Evolutionary conservation across 106 monocot species (phyloP).

Genomic region (Phalaenopsis equestris): DNA sequence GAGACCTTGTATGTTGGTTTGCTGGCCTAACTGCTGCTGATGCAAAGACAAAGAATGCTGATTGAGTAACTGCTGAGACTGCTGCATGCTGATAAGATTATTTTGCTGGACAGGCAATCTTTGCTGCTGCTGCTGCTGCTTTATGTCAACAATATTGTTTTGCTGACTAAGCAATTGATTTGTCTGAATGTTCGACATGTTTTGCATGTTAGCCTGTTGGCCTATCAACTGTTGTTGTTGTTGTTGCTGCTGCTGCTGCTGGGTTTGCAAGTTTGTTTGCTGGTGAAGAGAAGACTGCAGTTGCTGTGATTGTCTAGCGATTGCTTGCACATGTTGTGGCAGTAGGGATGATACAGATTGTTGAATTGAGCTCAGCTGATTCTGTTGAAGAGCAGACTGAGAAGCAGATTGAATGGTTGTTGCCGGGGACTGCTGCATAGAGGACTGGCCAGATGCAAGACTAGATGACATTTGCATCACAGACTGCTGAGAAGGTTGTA

Average conservation of each 20-base stretch:
- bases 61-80: slow-evolving; percentile 51
- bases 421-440: slow-evolving; percentile 43
- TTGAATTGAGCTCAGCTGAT: slow-evolving; percentile 50
- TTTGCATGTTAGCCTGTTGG: slow-evolving; percentile 45
- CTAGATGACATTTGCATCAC: slow-evolving; percentile 56
- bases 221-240: slow-evolving; percentile 45
- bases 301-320: slow-evolving; percentile 45
- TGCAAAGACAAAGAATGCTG: slow-evolving; percentile 45
- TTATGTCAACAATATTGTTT: slow-evolving; percentile 39
- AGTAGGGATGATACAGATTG: slow-evolving; percentile 39
- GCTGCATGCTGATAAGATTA: slow-evolving; percentile 60
- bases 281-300: slow-evolving; percentile 40
- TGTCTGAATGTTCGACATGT: slow-evolving; percentile 36
- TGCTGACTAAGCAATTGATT: slow-evolving; percentile 51
- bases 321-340: slow-evolving; percentile 42
- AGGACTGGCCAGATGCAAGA: slow-evolving; percentile 43
- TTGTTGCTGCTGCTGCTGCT: slow-evolving; percentile 26
- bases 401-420: slow-evolving; percentile 33
- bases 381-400: slow-evolving; percentile 45
- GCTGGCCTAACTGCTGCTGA: slow-evolving; percentile 38
- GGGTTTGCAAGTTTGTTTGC: slow-evolving; percentile 25
- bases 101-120: slow-evolving; percentile 50
- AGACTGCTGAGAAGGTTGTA: slow-evolving; percentile 47
- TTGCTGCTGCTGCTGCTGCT: slow-evolving; percentile 44
- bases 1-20: slow-evolving; percentile 32